These are phyloP conservation scores for Apophysomyces sp. DNA, from an alignment of 371 early-diverging fungal genomes.

Conservation along the genomic window DNA sequence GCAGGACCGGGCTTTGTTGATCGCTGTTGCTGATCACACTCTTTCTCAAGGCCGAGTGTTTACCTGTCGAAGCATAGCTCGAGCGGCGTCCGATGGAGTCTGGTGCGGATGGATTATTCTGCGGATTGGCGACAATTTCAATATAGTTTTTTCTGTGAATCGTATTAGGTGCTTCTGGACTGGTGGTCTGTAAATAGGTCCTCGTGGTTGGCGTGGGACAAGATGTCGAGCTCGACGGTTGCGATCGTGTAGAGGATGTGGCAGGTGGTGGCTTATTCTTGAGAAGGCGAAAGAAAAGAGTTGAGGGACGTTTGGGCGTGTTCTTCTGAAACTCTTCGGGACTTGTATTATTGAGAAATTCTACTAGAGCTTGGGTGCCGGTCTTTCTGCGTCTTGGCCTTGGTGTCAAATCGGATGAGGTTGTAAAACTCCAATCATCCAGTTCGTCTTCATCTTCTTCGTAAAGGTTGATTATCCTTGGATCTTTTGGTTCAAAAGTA, in stretches of 20 bases:
- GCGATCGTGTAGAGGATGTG: slow-evolving; percentile 19
- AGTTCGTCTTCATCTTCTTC: slow-evolving; percentile 30
- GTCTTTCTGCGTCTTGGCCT: slow-evolving; percentile 28
- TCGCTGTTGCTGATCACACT: slow-evolving; percentile 16
- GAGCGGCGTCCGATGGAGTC: slow-evolving; percentile 14
- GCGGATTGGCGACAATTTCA: slow-evolving; percentile 31
- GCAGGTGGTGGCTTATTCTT: slow-evolving; percentile 19
- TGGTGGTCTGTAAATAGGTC: neutral
- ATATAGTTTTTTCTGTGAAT: slow-evolving; percentile 28
- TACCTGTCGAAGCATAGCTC: slow-evolving; percentile 3
- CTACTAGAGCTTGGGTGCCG: slow-evolving; percentile 42
- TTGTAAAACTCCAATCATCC: slow-evolving; percentile 24
- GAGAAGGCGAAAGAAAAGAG: slow-evolving; percentile 29
- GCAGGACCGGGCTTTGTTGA: slow-evolving; percentile 22
- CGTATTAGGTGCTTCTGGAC: slow-evolving; percentile 7
- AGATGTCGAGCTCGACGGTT: slow-evolving; percentile 6
- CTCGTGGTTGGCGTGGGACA: slow-evolving; percentile 1
- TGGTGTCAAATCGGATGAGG: slow-evolving; percentile 16
- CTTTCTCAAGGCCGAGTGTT: neutral
- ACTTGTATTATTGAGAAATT: slow-evolving; percentile 46
- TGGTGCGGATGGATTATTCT: slow-evolving; percentile 11
- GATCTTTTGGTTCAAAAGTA: slow-evolving; percentile 29
- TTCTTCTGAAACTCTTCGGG: slow-evolving; percentile 46
- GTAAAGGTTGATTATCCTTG: slow-evolving; percentile 23
- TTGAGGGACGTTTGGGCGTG: slow-evolving; percentile 25